Evolutionary conservation across 1,139 yeast species (phyloP).

Genomic region (Scheffersomyces titani): DNA sequence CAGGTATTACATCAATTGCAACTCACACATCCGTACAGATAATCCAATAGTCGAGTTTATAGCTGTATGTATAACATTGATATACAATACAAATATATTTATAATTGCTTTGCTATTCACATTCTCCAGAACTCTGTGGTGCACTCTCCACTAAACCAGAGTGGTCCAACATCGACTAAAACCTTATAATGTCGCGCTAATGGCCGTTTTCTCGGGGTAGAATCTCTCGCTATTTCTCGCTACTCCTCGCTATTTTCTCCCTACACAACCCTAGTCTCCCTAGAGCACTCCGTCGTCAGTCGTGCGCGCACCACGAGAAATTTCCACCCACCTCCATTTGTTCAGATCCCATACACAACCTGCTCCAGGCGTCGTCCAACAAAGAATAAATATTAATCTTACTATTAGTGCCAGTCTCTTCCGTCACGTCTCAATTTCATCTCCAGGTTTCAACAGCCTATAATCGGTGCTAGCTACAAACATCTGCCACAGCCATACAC

Average conservation of each 20-base stretch:
- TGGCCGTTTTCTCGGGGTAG: neutral
- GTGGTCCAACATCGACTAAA: neutral
- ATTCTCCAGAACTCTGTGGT: neutral
- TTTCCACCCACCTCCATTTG: neutral
- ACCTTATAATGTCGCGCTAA: neutral
- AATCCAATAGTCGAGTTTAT: no score
- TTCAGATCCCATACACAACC: neutral
- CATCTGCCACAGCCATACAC: neutral
- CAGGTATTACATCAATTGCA: no score
- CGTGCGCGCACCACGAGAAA: neutral
- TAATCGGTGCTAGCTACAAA: neutral
- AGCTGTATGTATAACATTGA: no score
- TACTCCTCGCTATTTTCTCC: neutral
- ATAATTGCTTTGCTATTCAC: neutral
- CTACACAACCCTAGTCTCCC: neutral
- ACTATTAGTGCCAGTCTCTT: neutral
- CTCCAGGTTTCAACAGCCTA: neutral
- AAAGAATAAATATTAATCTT: neutral
- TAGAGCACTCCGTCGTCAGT: neutral
- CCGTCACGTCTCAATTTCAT: neutral
- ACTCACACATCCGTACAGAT: neutral
- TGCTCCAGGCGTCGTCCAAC: neutral
- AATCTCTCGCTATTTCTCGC: neutral
- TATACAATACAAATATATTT: no score
- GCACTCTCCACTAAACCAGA: neutral